Conservation (phyloP, 306 rosid species). For the Hippophae gyantsensis region DNA sequence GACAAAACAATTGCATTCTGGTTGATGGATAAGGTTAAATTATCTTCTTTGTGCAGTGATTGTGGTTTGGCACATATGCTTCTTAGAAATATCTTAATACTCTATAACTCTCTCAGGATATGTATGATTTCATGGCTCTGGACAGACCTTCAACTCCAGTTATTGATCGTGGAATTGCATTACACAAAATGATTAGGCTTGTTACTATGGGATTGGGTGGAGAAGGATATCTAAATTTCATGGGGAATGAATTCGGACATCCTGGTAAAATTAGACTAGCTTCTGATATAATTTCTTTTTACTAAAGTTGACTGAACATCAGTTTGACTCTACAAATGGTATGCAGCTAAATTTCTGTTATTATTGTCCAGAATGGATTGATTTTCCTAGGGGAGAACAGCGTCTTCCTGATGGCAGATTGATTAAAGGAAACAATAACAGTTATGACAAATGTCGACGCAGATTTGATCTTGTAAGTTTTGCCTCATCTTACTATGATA, state of each 20-base stretch:
- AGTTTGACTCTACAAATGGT: conserved; percentile 4
- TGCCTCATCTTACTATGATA: conserved; percentile 1
- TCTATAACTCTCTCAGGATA: conserved; percentile 58
- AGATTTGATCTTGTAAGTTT: conserved; percentile 86
- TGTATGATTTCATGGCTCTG: conserved; percentile 92
- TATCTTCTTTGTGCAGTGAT: too few species aligned
- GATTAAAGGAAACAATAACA: conserved; percentile 58
- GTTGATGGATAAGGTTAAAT: conserved; percentile 95
- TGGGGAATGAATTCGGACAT: conserved; percentile 99
- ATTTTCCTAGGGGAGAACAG: conserved; percentile 86
- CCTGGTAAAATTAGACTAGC: conserved; percentile 56
- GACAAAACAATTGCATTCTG: conserved; percentile 98
- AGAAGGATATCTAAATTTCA: conserved; percentile 93
- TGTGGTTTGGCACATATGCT: background rate
- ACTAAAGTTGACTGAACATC: conserved; percentile 12
- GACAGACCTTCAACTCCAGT: conserved; percentile 75
- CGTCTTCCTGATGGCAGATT: conserved; percentile 53
- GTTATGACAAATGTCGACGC: conserved; percentile 92
- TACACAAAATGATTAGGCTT: conserved; percentile 98
- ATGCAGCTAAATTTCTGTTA: conserved; percentile 5
- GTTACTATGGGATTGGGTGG: conserved; percentile 92
- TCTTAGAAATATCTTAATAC: conserved; percentile 6
- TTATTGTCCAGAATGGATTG: conserved; percentile 80
- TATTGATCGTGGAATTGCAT: conserved; percentile 90
- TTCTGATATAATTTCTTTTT: conserved; percentile 6